phyloP scores from a whole-genome alignment of 1,284 basidiomycete species.

The Ceratobasidium sp. region DNA sequence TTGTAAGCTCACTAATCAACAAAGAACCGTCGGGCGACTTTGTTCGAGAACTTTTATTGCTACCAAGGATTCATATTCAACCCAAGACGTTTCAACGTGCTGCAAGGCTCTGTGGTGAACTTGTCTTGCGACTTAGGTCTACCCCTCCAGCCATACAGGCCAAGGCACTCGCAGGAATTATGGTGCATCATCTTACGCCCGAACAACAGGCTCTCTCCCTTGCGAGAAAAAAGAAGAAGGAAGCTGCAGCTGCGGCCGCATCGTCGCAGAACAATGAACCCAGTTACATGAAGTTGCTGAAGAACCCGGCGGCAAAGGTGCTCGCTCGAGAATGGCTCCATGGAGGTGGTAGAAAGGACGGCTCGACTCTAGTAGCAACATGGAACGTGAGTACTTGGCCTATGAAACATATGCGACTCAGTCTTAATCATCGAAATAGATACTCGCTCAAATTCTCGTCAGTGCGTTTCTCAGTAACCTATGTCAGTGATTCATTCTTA shows the following conservation, averaged over 20 bases:
- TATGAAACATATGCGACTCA: not conserved
- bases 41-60: not conserved
- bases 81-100: not conserved
- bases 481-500: conserved; percentile 26
- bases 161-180: not conserved
- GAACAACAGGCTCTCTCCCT: conserved; percentile 44
- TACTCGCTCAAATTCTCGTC: conserved; percentile 38
- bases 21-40: no score
- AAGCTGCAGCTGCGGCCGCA: conserved; percentile 40
- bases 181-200: conserved; percentile 37
- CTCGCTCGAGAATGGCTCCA: conserved; percentile 35
- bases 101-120: not conserved
- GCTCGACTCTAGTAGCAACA: conserved; percentile 29
- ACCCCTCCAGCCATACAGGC: not conserved
- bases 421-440: not conserved
- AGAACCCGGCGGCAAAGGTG: conserved; percentile 27
- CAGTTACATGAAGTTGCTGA: not conserved
- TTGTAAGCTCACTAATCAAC: not conserved
- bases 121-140: not conserved
- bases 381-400: conserved; percentile 22
- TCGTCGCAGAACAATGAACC: not conserved
- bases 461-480: conserved; percentile 27
- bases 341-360: not conserved
- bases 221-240: conserved; percentile 44
- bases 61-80: not conserved